Evolutionary conservation across 371 early-diverging fungal species (phyloP), one percentile per base, ranked within the genome.

Genomic region (Mucor saturninus): DNA sequence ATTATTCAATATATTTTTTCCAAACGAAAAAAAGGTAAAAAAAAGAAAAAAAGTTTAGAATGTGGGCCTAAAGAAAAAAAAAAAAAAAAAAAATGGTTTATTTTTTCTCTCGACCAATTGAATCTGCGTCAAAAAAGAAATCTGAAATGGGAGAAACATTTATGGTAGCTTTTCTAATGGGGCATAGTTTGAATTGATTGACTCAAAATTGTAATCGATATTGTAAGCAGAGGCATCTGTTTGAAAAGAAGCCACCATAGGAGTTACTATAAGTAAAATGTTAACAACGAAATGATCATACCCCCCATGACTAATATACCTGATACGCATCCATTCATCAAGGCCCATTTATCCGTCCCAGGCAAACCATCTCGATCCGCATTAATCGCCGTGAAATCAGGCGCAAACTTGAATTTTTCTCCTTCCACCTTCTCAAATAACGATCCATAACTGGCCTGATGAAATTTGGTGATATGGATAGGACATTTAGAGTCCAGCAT

Each of bases 281-380:
- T 21, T 21, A 21, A 45, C 15, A 32, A 28, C 21, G 28, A 45
- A 8, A 26, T 30, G 13, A 14, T 43, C 32, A 32, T 26, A 10
- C 10, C 21, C 21, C 21, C 21, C 21, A 21, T 21, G 21, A 21
- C 31, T 8, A 40, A 52, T 10, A 6, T 71, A 80, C 80, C 77
- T 51, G 80, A 80, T 4, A 76, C 69, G 28, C 62, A 77, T n/a
- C 64, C 54, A 35, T 75, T 61, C 39, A 72, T 62, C 9, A 80
- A 39, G 13, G 77, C 75, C 74, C 75, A 77, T 5, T 77, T 72
- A 49, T 80, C 80, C 29, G 77, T 70, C 26, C 76, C 76, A 35
- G 62, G 59, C 8, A 56, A 61, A 9, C 72, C 70, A 48, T 71
- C 67, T 0, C 6, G 52, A n/a, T 68, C 55, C 26, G 56, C 38